Conservation (phyloP, 257 asterid genomes). For the Solanum dulcamara region DNA sequence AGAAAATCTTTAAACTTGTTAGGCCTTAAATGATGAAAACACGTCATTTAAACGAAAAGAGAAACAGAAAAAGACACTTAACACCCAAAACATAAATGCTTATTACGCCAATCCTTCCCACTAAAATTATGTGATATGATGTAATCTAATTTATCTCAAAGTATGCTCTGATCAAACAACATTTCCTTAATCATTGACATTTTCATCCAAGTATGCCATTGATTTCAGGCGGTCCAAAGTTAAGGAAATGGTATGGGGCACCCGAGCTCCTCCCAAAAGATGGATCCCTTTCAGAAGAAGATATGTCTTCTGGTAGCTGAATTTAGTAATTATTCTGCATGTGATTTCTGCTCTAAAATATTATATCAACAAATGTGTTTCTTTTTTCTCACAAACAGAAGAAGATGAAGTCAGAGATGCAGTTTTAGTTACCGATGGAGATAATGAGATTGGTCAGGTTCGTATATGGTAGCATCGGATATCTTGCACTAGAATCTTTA, state of each 20-base stretch:
- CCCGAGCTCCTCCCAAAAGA: constrained; percentile 57
- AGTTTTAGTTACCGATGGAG: constrained; percentile 85
- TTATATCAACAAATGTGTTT: not conserved
- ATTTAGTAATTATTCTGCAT: not conserved
- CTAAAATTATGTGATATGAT: not conserved
- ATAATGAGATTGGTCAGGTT: constrained; percentile 95
- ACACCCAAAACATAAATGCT: not conserved
- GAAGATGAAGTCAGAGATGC: constrained; percentile 74
- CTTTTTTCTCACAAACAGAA: constrained; percentile 26
- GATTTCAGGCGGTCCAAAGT: constrained; percentile 84
- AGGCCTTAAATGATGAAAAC: not conserved
- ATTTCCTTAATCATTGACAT: not conserved
- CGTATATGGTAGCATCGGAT: not conserved
- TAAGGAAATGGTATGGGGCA: constrained; percentile 98
- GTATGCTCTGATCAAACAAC: not conserved
- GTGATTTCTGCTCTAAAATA: not conserved
- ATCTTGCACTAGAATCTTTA: not conserved
- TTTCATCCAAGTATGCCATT: not conserved
- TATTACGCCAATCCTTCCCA: not conserved
- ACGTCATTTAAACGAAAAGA: not conserved
- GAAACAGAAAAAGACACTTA: not conserved
- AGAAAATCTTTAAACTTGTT: not conserved
- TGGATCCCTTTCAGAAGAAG: constrained; percentile 35
- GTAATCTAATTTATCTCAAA: not conserved
- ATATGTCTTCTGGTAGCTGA: constrained; percentile 45